Percentiles rank a stretch among this genome's conserved stretches.
phyloP scores from a whole-genome alignment of 2,329 filamentous ascomycete species.

The Fusarium torreyae region DNA sequence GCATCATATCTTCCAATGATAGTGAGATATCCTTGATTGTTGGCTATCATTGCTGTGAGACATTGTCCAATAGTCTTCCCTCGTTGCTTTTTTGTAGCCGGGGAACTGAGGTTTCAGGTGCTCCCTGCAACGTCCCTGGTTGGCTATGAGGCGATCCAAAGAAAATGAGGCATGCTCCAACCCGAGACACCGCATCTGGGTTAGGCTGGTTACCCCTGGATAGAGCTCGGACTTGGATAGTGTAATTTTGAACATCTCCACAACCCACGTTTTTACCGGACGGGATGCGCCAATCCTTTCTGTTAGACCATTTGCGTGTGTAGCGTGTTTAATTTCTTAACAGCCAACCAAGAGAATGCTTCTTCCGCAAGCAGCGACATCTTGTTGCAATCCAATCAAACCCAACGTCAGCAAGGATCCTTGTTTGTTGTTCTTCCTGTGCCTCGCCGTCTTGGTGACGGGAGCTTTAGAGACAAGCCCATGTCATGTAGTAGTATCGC shows the following conservation, averaged over 20 bases:
- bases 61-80: slow-evolving; percentile 15
- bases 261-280: slow-evolving; percentile 35
- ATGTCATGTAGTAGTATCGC: slow-evolving; percentile 25
- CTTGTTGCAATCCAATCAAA: slow-evolving; percentile 6
- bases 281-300: slow-evolving; percentile 26
- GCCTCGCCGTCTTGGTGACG: background rate
- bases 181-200: slow-evolving; percentile 34
- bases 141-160: slow-evolving; percentile 26
- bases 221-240: slow-evolving; percentile 29
- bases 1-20: slow-evolving; percentile 23
- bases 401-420: slow-evolving; percentile 5
- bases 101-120: slow-evolving; percentile 35
- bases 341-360: slow-evolving; percentile 8
- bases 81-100: slow-evolving; percentile 17
- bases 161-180: slow-evolving; percentile 23
- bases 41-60: slow-evolving; percentile 1
- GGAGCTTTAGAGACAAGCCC: slow-evolving; percentile 3
- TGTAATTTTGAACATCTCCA: slow-evolving; percentile 37
- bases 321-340: slow-evolving; percentile 29
- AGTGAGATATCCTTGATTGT: background rate
- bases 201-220: slow-evolving; percentile 40
- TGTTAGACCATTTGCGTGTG: slow-evolving; percentile 22
- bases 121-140: slow-evolving; percentile 23
- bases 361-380: slow-evolving; percentile 24
- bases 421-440: slow-evolving; percentile 12